These are phyloP conservation scores for Tuber microsphaerosporum DNA, from an alignment of 495 filamentous ascomycete species.

Conservation along the genomic window DNA sequence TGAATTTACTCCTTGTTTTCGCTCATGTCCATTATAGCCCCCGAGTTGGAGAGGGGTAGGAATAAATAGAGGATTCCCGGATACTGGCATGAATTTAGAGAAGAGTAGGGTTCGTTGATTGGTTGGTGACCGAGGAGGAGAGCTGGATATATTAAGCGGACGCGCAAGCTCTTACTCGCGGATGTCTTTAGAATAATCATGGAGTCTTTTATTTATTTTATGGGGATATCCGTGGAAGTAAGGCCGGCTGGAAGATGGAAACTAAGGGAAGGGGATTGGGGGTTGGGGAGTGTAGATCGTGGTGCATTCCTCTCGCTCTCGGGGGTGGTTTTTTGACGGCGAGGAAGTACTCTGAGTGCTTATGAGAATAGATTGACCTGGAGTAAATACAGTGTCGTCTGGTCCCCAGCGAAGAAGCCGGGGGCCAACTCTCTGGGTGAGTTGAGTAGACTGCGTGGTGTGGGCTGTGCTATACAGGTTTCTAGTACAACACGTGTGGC, in stretches of 20 bases:
- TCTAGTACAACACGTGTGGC: neutral
- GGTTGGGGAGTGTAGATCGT: neutral
- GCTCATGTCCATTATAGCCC: neutral
- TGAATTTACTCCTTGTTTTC: neutral
- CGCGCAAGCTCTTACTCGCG: neutral
- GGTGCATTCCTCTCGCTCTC: neutral
- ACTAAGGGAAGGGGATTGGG: neutral
- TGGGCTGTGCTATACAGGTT: neutral
- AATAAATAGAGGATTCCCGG: neutral
- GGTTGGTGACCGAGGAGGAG: neutral
- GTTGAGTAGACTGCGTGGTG: neutral
- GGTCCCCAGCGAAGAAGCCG: neutral
- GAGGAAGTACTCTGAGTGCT: too few relatives aligned
- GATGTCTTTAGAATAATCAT: neutral
- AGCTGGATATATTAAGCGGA: neutral
- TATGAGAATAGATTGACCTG: too few relatives aligned
- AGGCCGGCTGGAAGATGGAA: neutral
- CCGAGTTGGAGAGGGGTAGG: too few relatives aligned
- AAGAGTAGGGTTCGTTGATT: neutral
- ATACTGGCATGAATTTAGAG: too few relatives aligned
- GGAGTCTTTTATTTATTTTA: neutral
- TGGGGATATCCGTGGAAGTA: accelerated
- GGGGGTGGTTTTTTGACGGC: too few relatives aligned
- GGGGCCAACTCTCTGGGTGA: neutral
- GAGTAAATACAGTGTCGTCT: neutral